Evolutionary conservation across 75 land plant species (phyloP).

Genomic region (Cupressus sempervirens): DNA sequence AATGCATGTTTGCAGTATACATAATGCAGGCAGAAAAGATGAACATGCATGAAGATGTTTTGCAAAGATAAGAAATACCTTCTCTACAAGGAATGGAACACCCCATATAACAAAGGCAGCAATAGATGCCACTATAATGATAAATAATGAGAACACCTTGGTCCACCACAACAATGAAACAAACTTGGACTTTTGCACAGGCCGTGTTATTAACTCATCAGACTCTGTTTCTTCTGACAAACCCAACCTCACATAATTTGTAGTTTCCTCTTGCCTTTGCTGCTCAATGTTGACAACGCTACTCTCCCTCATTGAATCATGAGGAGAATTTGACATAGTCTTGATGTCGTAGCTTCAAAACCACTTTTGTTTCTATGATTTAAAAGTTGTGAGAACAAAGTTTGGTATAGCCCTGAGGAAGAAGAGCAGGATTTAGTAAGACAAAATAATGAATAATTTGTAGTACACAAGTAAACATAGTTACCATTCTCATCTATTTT

Average conservation of each 20-base stretch:
- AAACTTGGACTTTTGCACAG: background rate
- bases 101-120: constrained; percentile 4
- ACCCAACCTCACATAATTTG: constrained; percentile 8
- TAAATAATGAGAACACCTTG: background rate
- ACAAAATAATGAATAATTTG: background rate
- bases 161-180: constrained; percentile 8
- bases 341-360: background rate
- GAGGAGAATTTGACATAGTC: constrained; percentile 9
- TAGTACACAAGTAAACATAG: background rate
- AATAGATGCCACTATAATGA: background rate
- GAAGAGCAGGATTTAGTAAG: background rate
- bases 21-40: background rate
- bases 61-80: constrained; percentile 4
- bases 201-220: constrained; percentile 2
- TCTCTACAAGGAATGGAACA: background rate
- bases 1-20: background rate
- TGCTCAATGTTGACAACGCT: background rate
- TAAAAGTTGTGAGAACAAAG: background rate
- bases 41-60: background rate
- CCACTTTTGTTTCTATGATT: background rate
- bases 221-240: constrained; percentile 4
- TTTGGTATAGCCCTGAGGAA: background rate
- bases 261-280: constrained; percentile 4
- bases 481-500: background rate
- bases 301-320: constrained; percentile 1